phyloP scores from a whole-genome alignment of 2,329 filamentous ascomycete species.

The Aspergillus phoenicis region DNA sequence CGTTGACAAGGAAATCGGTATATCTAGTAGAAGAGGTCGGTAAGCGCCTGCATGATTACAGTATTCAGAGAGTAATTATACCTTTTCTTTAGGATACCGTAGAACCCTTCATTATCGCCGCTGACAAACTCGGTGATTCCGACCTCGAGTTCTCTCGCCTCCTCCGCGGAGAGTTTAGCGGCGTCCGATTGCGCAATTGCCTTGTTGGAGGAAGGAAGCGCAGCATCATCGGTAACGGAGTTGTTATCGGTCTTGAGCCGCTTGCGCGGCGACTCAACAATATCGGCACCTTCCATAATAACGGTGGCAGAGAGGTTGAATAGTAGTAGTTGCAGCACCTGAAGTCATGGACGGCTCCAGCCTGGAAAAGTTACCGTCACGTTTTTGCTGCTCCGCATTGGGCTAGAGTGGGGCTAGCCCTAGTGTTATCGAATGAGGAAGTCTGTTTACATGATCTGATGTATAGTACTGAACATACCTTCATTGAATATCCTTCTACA shows the following conservation, averaged over 20 bases:
- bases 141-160: conserved; percentile 49
- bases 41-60: not conserved
- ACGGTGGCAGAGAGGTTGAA: conserved; percentile 2
- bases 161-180: conserved; percentile 18
- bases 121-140: conserved; percentile 69
- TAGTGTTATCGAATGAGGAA: conserved; percentile 27
- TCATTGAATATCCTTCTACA: not conserved
- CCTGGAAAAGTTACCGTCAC: conserved; percentile 15
- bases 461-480: not conserved
- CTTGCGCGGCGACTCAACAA: conserved; percentile 40
- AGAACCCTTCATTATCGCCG: conserved; percentile 60
- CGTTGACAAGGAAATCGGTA: conserved; percentile 90
- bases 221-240: conserved; percentile 19
- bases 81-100: conserved; percentile 69
- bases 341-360: conserved; percentile 22
- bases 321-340: conserved; percentile 18
- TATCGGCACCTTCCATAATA: conserved; percentile 36
- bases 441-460: not conserved
- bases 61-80: conserved; percentile 25
- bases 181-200: conserved; percentile 15
- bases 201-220: conserved; percentile 18
- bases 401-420: conserved; percentile 33
- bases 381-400: conserved; percentile 6
- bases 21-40: conserved; percentile 56
- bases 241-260: conserved; percentile 36